These are phyloP conservation scores for Pseudogymnoascus pannorum DNA, from an alignment of 2,329 filamentous ascomycete species.

Conservation along the genomic window DNA sequence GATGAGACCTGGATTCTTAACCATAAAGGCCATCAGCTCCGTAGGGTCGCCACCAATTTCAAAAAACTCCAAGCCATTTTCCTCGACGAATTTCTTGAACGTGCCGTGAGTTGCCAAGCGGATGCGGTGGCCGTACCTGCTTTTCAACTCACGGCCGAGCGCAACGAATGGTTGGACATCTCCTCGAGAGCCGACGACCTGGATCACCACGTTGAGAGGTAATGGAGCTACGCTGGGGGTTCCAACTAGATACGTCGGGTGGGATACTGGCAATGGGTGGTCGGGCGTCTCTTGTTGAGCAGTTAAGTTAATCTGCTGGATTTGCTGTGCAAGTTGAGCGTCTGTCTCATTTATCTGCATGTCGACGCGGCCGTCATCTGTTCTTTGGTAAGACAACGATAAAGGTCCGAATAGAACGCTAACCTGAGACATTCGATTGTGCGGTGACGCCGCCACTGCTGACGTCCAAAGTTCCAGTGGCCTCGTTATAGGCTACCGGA, in stretches of 20 bases:
- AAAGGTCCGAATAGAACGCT: background rate
- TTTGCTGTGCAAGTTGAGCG: background rate
- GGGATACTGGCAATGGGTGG: background rate
- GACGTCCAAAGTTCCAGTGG: background rate
- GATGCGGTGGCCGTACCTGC: slow-evolving; percentile 46
- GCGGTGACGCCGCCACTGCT: background rate
- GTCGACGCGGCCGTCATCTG: background rate
- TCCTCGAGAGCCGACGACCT: slow-evolving; percentile 52
- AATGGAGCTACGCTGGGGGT: slow-evolving; percentile 25
- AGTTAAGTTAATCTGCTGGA: background rate
- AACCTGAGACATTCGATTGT: background rate
- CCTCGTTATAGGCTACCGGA: background rate
- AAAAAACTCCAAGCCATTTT: slow-evolving; percentile 65
- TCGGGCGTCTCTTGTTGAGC: background rate
- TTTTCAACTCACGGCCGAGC: slow-evolving; percentile 45
- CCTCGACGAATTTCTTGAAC: slow-evolving; percentile 51
- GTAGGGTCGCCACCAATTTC: slow-evolving; percentile 59
- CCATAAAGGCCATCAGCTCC: slow-evolving; percentile 79
- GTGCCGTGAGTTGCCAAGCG: slow-evolving; percentile 51
- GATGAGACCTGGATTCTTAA: slow-evolving; percentile 78
- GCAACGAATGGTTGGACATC: slow-evolving; percentile 57
- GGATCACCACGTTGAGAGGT: slow-evolving; percentile 50
- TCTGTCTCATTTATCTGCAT: slow-evolving; percentile 5
- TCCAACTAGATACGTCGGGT: background rate
- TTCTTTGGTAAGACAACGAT: background rate